Evolutionary conservation across 495 filamentous ascomycete species (phyloP), one percentile per base, ranked within the genome.

Genomic region (Aspergillus sclerotiicarbonarius): DNA sequence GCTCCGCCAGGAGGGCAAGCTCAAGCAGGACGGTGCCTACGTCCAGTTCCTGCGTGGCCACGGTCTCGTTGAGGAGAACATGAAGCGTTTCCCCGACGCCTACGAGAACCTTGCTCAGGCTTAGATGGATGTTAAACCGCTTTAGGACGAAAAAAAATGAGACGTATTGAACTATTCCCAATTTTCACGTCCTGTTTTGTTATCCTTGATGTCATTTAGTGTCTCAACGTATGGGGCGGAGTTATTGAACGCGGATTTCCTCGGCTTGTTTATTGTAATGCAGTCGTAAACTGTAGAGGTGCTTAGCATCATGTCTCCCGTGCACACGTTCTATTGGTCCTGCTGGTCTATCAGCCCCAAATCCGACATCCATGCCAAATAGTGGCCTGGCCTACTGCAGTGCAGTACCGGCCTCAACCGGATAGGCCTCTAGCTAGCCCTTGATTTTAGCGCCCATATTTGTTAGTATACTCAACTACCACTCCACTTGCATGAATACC

Each of bases 21-120:
- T 98, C 77, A 86, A 88, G 81, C 86, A 92, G 65, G 94, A 98
- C 75, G 94, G 94, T 85, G 95, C 95, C 67, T 98, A 98, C 78
- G 95, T 98, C 63, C 90, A 98, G 84, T 98, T 98, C 87, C 83
- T 98, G 64, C 82, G 83, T 79, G 92, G 92, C 83, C 86, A 93
- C 75, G 94, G 94, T 69, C 82, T 78, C 69, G 76, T 98, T 57
- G 85, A 82, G 72, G 63, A 90, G 65, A 98, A 98, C 87, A 87
- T 98, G 75, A 83, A 84, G 75, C 82, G 87, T 59, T 98, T 96
- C 89, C 94, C 94, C 55, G 86, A 89, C 53, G 94, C 94, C 62
- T 98, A 96, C 80, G 82, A 75, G 73, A 74, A 73, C 65, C 25
- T 65, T 46, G 68, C 70, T 62, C 62, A 76, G 70, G 78, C 77